Evolutionary conservation across 768 basidiomycete species (phyloP).

Genomic region (Vishniacozyma victoriae): DNA sequence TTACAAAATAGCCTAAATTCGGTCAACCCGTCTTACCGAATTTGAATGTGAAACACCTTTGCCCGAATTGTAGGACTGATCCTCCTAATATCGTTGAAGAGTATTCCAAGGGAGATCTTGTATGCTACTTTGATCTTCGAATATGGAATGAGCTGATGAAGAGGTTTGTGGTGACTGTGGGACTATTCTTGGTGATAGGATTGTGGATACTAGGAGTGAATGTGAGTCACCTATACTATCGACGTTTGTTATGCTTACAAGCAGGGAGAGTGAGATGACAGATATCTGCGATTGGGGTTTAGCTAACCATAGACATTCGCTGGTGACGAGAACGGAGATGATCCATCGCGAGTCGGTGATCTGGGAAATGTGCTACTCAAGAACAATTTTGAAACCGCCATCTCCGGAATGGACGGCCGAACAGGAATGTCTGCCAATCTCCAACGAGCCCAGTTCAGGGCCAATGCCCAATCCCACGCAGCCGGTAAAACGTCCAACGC

Average conservation of each 20-base stretch:
- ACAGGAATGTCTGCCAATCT: conserved; percentile 86
- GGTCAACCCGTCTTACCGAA: conserved; percentile 41
- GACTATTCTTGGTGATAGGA: conserved; percentile 87
- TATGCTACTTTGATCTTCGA: conserved; percentile 46
- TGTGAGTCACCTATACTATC: conserved; percentile 50
- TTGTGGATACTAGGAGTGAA: conserved; percentile 97
- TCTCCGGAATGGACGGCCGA: conserved; percentile 91
- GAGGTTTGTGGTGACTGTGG: conserved; percentile 51
- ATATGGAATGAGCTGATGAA: not conserved
- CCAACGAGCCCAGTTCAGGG: conserved; percentile 79
- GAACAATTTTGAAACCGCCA: conserved; percentile 87
- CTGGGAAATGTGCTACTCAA: conserved; percentile 92
- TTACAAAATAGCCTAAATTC: conserved; percentile 36
- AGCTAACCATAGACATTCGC: conserved; percentile 74
- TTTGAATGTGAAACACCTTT: conserved; percentile 54
- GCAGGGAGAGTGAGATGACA: conserved; percentile 31
- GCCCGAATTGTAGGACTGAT: conserved; percentile 90
- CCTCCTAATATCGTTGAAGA: conserved; percentile 94
- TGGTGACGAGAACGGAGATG: conserved; percentile 98
- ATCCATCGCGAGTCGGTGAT: conserved; percentile 98
- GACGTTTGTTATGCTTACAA: conserved; percentile 3
- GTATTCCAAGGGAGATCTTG: conserved; percentile 95
- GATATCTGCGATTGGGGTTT: not conserved
- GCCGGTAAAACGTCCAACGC: conserved; percentile 21
- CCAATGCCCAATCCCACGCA: conserved; percentile 53